Base-by-base conservation (phyloP, 768 basidiomycete genomes). In the Kwoniella botswanensis region DNA sequence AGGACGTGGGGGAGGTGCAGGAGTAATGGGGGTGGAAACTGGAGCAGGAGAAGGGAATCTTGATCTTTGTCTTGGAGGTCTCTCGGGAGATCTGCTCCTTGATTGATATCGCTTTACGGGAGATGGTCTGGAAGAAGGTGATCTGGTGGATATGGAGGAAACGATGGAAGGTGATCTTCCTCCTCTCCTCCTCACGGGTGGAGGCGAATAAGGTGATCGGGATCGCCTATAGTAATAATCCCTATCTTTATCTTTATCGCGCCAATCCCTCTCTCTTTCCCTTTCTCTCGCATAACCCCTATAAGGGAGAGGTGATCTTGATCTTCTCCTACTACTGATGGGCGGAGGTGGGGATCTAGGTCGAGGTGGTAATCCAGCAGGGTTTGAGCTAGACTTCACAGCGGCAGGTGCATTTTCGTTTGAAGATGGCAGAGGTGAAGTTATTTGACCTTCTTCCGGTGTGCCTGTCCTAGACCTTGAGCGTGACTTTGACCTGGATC, bases 391-490 rank as follows among this genome's bases (percentile, higher is more conserved):
- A 9, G 46, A 12, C 52, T 50, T 63, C 11, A 17, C 58, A 24
- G 61, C 22, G 7, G 21, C 53, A 12, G 50, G n/a, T 7, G 55
- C 44, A 42, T 42, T 56, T n/a, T 24, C 12, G 10, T 24, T 18
- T 24, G 52, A 44, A 42, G 52, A n/a, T 43, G 21, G 55, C 2
- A 43, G 41, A 55, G 62, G 66, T 6, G 71, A 72, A 10, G 67
- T 72, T 17, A 73, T 73, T 43, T 73, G 72, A 26, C 72, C 72
- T 63, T 73, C 72, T 73, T 73, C 72, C 22, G 72, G 72, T 18
- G 72, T 55, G 6, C 63, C 72, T 17, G 67, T 65, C 44, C 62
- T 68, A 29, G 63, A 65, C 22, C 58, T 61, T 42, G 70, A 65
- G 29, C 35, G 53, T 21, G 62, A 65, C 42, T n/a, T 62, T 12